Evolutionary conservation across 257 asterid species (phyloP), one percentile per base, ranked within the genome.

Genomic region (Solanum appendiculatum): DNA sequence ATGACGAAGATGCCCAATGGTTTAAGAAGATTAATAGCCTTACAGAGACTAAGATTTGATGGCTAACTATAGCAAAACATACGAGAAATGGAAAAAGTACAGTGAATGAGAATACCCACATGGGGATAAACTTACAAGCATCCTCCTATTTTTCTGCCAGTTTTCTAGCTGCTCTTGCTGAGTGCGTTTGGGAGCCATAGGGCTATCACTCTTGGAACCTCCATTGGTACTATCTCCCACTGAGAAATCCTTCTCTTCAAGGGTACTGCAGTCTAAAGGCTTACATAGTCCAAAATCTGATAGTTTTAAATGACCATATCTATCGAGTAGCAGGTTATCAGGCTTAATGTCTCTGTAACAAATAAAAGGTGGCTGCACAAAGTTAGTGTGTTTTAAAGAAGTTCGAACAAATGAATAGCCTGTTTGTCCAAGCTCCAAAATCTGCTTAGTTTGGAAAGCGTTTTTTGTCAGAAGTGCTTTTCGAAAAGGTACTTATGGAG

Each of bases 241-340:
- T 64, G 94, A 85, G 86, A 92, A 92, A 89, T 92, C 93, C 78
- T 74, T 84, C 81, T 92, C 94, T 87, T 89, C 88, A 46, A 90
- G 83, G 40, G 81, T 89, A 86, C 89, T 92, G 83, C 93, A 92
- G 86, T 92, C 94, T 88, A 92, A 88, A 27, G 94, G 94, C 88
- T 92, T 92, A 89, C 94, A 92, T 16, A 92, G 86, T 77, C 94
- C 94, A 86, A 92, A 92, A 88, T 92, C 94, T 34, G 94, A 92
- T 27, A 90, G 82, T 90, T 89, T 91, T 56, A 92, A 86, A 88
- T 92, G 94, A 82, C 94, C 94, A 82, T 89, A 84, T 90, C 87
- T 92, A 88, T 91, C 94, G 16, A 92, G 94, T 31, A 92, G 87
- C 70, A 92, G 88, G 90, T 92, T 92, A 88, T 92, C 93, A 33